phyloP scores from a whole-genome alignment of 108 stramenopile species.

The Conticribra guillardii region DNA sequence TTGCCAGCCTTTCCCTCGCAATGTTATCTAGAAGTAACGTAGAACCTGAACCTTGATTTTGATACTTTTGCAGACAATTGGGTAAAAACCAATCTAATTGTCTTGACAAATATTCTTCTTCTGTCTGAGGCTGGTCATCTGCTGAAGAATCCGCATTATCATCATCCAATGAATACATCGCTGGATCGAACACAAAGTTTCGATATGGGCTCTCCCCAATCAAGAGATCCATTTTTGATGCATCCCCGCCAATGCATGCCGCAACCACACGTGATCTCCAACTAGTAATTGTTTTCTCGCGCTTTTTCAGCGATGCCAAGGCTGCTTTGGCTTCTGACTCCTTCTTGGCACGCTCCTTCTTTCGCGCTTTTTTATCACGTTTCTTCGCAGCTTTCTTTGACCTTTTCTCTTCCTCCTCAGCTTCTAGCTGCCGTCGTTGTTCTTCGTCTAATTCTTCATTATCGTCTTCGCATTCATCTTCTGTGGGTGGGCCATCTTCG shows the following conservation, averaged over 20 bases:
- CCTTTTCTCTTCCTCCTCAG: constrained; percentile 61
- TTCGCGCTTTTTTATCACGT: constrained; percentile 75
- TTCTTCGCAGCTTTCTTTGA: constrained; percentile 62
- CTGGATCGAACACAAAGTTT: constrained; percentile 20
- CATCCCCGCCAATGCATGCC: constrained; percentile 63
- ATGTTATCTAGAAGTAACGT: constrained; percentile 26
- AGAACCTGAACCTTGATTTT: not conserved
- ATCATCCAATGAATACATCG: not conserved
- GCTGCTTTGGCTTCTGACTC: constrained; percentile 77
- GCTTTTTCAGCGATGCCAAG: constrained; percentile 67
- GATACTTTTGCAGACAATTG: constrained; percentile 47
- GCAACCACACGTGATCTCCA: constrained; percentile 80
- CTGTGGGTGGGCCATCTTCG: not conserved
- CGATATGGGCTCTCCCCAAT: constrained; percentile 67
- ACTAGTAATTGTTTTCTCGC: constrained; percentile 64
- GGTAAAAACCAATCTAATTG: constrained; percentile 47
- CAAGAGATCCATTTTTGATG: constrained; percentile 60
- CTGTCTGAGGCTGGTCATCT: constrained; percentile 19
- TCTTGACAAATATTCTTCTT: constrained; percentile 31
- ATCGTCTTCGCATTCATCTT: not conserved
- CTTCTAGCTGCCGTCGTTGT: constrained; percentile 27
- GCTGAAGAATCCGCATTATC: constrained; percentile 1
- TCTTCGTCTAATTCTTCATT: constrained; percentile 5
- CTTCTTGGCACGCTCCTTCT: constrained; percentile 66
- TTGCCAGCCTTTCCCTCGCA: constrained; percentile 39